A percentile compares a stretch with the other conserved stretches of the same genome.
These are phyloP conservation scores for Pleodorina starrii DNA, from an alignment of 139 green algal genomes.

Conservation along the genomic window DNA sequence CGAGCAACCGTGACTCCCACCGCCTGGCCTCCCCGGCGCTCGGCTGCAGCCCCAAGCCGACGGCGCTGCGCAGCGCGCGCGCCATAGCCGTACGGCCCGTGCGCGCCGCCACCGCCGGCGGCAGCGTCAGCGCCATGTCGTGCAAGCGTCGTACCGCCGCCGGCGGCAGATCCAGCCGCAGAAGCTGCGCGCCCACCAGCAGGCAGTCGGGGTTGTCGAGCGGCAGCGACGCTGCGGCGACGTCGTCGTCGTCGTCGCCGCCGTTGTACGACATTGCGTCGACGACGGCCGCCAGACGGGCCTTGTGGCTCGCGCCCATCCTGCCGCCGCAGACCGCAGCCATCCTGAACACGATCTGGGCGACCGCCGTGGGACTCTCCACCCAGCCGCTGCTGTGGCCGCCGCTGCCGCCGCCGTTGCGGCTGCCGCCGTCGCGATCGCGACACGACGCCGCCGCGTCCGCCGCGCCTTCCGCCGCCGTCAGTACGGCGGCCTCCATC, in stretches of 20 bases:
- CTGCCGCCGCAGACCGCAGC: not conserved
- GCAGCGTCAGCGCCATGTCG: constrained; percentile 13
- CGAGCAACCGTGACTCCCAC: constrained; percentile 12
- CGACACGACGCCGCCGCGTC: not conserved
- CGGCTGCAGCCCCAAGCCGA: constrained; percentile 16
- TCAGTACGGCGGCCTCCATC: not conserved
- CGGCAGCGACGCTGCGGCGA: no score
- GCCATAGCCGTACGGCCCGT: constrained; percentile 30
- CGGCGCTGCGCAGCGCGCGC: constrained; percentile 12
- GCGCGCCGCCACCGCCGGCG: not conserved
- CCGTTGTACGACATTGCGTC: not conserved
- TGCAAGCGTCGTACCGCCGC: constrained; percentile 13
- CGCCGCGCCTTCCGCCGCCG: no score
- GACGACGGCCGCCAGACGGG: not conserved
- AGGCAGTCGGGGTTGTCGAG: constrained; percentile 23
- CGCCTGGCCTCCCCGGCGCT: not conserved
- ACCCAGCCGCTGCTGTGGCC: not conserved
- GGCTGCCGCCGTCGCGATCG: not conserved
- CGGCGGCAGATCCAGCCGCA: constrained; percentile 9
- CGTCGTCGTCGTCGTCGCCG: no score
- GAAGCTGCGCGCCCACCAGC: not conserved
- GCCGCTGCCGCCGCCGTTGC: not conserved
- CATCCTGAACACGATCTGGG: constrained; percentile 35
- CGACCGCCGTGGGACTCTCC: not conserved
- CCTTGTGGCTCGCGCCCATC: not conserved